phyloP scores from a whole-genome alignment of 2,329 filamentous ascomycete species.

The Neopestalotiopsis rosae region DNA sequence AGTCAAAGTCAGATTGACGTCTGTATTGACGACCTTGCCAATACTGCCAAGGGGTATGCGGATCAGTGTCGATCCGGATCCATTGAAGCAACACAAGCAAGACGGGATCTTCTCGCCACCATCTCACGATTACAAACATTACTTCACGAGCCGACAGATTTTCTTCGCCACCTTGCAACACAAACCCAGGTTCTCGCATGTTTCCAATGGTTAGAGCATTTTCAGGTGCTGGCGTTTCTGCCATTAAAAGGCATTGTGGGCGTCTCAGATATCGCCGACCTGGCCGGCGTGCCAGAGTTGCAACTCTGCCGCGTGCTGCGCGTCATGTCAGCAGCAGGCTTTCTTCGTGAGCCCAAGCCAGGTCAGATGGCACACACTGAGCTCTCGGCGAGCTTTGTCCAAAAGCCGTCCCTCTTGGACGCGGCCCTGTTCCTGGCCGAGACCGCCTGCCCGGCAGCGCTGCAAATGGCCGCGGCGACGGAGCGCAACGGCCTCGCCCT shows the following conservation, averaged over 20 bases:
- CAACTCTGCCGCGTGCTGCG: conserved; percentile 42
- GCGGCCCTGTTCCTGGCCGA: conserved; percentile 45
- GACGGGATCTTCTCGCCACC: neutral
- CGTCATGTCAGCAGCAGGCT: conserved; percentile 39
- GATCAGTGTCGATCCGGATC: neutral
- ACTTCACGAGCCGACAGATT: neutral
- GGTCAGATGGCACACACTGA: conserved; percentile 42
- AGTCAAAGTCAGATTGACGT: neutral
- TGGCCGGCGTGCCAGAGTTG: conserved; percentile 43
- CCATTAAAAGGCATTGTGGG: conserved; percentile 41
- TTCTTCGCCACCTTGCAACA: neutral
- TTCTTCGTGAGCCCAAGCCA: conserved; percentile 39
- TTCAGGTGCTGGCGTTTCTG: conserved; percentile 50
- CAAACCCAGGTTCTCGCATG: conserved; percentile 34
- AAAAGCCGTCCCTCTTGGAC: conserved; percentile 39
- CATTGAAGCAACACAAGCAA: neutral
- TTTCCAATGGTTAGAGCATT: conserved; percentile 48
- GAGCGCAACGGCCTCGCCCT: conserved; percentile 16
- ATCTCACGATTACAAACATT: neutral
- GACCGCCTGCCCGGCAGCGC: conserved; percentile 37
- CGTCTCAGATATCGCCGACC: conserved; percentile 45
- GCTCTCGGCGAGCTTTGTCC: conserved; percentile 43
- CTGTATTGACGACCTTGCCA: neutral
- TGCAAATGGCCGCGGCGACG: conserved; percentile 38
- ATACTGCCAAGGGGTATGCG: neutral